These are phyloP conservation scores for Aspergillus phoenicis DNA, from an alignment of 2,329 filamentous ascomycete species.

Conservation along the genomic window DNA sequence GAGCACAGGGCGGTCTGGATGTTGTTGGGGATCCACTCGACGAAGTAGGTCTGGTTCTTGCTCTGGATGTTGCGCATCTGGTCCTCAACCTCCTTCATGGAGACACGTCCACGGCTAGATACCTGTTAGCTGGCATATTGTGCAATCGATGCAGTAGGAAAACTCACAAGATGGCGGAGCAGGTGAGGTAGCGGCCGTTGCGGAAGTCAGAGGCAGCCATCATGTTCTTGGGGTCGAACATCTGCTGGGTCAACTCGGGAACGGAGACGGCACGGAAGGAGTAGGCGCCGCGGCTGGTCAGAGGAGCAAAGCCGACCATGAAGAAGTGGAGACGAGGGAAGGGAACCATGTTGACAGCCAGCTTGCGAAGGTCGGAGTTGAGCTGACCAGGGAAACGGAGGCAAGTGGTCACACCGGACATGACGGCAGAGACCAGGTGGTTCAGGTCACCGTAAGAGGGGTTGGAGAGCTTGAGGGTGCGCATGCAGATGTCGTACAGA, in stretches of 20 bases:
- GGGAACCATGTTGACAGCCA: constrained; percentile 99
- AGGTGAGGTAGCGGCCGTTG: constrained; percentile 98
- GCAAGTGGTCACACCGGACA: constrained; percentile 98
- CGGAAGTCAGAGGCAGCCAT: constrained; percentile 99
- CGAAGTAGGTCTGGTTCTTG: constrained; percentile 99
- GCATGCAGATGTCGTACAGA: constrained; percentile 99
- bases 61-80: constrained; percentile 99
- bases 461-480: constrained; percentile 97
- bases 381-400: constrained; percentile 99
- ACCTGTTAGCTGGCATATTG: background rate
- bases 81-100: constrained; percentile 99
- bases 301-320: constrained; percentile 99
- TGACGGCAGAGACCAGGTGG: constrained; percentile 98
- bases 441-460: constrained; percentile 99
- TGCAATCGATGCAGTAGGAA: background rate
- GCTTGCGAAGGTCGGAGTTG: constrained; percentile 99
- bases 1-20: constrained; percentile 99
- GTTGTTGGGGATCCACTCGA: constrained; percentile 99
- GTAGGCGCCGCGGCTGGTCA: constrained; percentile 88
- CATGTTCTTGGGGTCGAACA: constrained; percentile 99
- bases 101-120: constrained; percentile 91
- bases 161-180: constrained; percentile 90
- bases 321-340: constrained; percentile 99
- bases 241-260: constrained; percentile 98
- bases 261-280: constrained; percentile 98